Evolutionary conservation across 2,329 filamentous ascomycete genomes (phyloP), one percentile per base, ranked within the genome.

Genomic region (Ophiosphaerella korrae): DNA sequence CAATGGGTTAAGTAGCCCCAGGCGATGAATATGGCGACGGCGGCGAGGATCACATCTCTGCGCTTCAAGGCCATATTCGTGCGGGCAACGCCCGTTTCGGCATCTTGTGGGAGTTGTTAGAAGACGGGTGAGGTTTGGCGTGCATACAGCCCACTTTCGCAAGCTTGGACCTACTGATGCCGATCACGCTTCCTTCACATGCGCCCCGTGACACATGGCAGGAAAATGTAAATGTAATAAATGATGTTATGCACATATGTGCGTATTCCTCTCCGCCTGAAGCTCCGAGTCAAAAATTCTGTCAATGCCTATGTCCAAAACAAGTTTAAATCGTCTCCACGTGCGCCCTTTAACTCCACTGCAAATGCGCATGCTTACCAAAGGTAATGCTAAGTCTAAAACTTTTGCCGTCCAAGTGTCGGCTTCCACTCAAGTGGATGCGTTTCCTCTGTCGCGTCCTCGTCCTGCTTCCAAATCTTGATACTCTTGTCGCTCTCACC

Each of bases 401-500:
- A 94, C 74, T 92, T 94, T 71, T 89, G 84, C 67, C 88, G 82
- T 13, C 86, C 86, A 48, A 96, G 74, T 1, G 85, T 90, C 18
- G 92, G 92, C 67, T 89, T 91, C 94, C 94, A 99, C 38, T 95
- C 88, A 37, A 99, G 75, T 2, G 94, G 94, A 75, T 97, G 92
- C 1, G 89, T 89, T 73, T 97, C 91, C 33, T 89, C 88, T 0
- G 93, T 97, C 14, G 94, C 94, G 45, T 88, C 84, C 40, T 95
- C 90, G 72, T 99, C 94, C 62, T 88, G 89, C 74, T 92, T 95
- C 94, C 94, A 99, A 50, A 99, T 85, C 83, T 99, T 97, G 74
- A 97, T 86, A 9, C 58, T 67, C 82, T 99, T 99, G 73, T 99
- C 94, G 5, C 92, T 90, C 76, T 99, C 94, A 39, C 95, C 95